Evolutionary conservation across 2,329 filamentous ascomycete genomes (phyloP), one percentile per base, ranked within the genome.

Genomic region (Diaporthe sp.): DNA sequence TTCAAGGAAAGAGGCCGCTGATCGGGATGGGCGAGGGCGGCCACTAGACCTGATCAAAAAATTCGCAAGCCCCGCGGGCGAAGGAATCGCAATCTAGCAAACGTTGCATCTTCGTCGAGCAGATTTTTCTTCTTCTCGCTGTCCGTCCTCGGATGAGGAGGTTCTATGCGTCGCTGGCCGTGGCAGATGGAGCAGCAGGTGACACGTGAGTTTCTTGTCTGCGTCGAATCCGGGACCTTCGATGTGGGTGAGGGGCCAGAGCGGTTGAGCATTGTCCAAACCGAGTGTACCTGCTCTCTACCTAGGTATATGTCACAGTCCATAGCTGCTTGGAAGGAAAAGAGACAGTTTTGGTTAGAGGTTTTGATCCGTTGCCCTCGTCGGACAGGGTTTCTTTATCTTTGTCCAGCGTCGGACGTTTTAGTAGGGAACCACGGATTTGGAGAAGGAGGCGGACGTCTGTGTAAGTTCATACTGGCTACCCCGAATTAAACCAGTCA

Each of bases 21-120:
- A 58, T 42, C 58, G 39, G 30, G 42, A 25, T 61, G 69, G 56
- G 35, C 30, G 39, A 50, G 27, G n/a, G 35, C 44, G 55, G 42
- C 37, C 53, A 19, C 42, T 56, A 58, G 59, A 30, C 59, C 25
- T 12, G 2, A 30, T 32, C 12, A 25, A 19, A 66, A 66, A 66
- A 3, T 51, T 35, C 22, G 13, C 25, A 15, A 1, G 37, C n/a
- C 25, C 30, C 19, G 53, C n/a, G 58, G 58, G 17, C 58, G 19
- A 47, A 10, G 25, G 37, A 65, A 25, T 30, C 4, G 22, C 15
- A 7, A 32, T 25, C 32, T 37, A 51, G 63, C 22, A 25, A 27
- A 66, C 17, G 63, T 66, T 66, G 32, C 63, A 66, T 66, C 44
- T 66, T 44, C 44, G 51, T 19, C 63, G 37, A 37, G 32, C 63